Evolutionary conservation across 495 filamentous ascomycete species (phyloP), one percentile per base, ranked within the genome.

Genomic region (Penicillium fimorum): DNA sequence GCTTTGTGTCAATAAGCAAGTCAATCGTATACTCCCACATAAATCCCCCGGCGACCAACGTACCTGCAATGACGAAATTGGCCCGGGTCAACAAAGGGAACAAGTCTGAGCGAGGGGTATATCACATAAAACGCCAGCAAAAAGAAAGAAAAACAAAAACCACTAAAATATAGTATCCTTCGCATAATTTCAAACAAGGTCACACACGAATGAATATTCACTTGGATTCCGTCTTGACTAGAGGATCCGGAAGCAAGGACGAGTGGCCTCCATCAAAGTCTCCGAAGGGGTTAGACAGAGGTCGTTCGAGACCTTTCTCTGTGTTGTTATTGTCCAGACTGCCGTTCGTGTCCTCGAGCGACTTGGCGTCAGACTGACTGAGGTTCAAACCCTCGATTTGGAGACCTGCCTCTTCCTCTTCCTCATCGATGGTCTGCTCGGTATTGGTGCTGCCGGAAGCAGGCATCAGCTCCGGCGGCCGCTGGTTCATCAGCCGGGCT

Each of bases 391-490:
- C 71, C 44, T 75, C 65, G 44, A 74, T 72, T 25, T 68, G 69
- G 50, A 74, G 62, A 3, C 65, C 74, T 1, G 55, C 35, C 8
- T 67, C 65, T 20, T 73, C 66, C 44, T 66, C 68, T 12, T 67
- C 63, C 49, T 65, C 61, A 33, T 69, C 52, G 11, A 64, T 50
- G 18, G 59, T 42, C 24, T 62, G 59, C 37, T 63, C 60, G 5
- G 49, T 40, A 24, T 61, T 65, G 15, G 45, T 29, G 18, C 27
- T 48, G 15, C 56, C 27, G 1, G 65, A 62, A 12, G 62, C 52
- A 50, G 82, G 82, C 88, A 91, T 91, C 38, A 97, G 76, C 8
- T 89, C 90, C 9, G 94, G 95, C 7, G 95, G 95, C 6, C 92
- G 82, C 67, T 94, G 87, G 49, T 87, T 86, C 85, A 92, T 87